Conservation (phyloP, 1,284 basidiomycete genomes). For the Cutaneotrichosporon spelunceum region DNA sequence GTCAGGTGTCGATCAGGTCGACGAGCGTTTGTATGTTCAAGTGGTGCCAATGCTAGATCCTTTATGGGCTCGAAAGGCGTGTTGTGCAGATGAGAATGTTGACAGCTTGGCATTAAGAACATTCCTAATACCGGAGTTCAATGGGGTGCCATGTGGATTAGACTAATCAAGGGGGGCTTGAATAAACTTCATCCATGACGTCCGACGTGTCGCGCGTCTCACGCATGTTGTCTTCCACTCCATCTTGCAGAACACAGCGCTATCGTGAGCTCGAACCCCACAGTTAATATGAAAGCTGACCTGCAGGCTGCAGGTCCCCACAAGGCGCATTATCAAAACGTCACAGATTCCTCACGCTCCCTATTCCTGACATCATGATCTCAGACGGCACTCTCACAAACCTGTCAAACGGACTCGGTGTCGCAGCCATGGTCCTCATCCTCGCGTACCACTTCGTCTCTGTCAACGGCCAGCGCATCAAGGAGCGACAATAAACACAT, state of each 20-base stretch:
- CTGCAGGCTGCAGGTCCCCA: not conserved
- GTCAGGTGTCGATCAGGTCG: not conserved
- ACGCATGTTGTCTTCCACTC: not conserved
- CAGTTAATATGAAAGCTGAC: not conserved
- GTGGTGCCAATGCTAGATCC: not conserved
- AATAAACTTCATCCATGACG: not conserved
- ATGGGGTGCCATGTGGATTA: not conserved
- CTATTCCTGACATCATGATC: conserved; percentile 56
- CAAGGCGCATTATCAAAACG: not conserved
- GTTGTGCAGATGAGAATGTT: not conserved
- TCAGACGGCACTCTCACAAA: conserved; percentile 73
- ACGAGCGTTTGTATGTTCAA: not conserved
- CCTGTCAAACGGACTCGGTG: conserved; percentile 62
- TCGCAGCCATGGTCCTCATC: conserved; percentile 28
- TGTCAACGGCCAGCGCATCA: conserved; percentile 64
- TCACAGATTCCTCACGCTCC: not conserved
- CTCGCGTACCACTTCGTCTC: conserved; percentile 76
- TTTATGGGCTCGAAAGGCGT: not conserved
- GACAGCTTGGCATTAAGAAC: not conserved
- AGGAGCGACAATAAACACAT: conserved; percentile 23
- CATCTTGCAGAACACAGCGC: not conserved
- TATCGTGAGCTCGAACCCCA: not conserved
- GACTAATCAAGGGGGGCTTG: not conserved
- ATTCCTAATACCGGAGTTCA: not conserved
- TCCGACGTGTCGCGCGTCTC: not conserved